Evolutionary conservation across 2,329 filamentous ascomycete genomes (phyloP), one percentile per base, ranked within the genome.

Genomic region (Apiospora kogelbergensis): DNA sequence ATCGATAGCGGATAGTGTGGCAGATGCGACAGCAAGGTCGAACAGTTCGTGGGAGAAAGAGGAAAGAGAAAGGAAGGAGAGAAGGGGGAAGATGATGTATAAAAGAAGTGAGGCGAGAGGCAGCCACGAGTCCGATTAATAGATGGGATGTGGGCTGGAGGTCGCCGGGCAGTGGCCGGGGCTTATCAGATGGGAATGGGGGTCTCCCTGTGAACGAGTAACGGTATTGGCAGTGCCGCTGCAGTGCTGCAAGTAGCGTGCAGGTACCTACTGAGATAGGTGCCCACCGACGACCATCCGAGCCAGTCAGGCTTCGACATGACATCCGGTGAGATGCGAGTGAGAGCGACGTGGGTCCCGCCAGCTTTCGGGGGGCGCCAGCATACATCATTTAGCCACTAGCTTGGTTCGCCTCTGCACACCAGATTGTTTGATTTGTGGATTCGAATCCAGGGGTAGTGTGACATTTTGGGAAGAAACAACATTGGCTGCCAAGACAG

Each of bases 1-100:
- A 90, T 90, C 87, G 87, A 89, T 77, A 72, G 74, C 69, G 71
- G 73, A 70, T 72, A 70, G 68, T 72, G 74, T 81, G 82, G 79
- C 75, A 76, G 69, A 69, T 73, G 74, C 72, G 75, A 78, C 75
- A 76, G 75, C 75, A 77, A 76, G 72, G 74, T 66, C 42, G 45
- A 53, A 41, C 63, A 44, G 22, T 65, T 65, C 37, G 22, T 65
- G 24, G 40, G 15, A 40, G 17, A 53, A 44, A 37, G 15, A 22
- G 33, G 42, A 66, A 41, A 33, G 65, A 40, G 37, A 22, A 63
- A 40, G 20, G 40, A 22, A n/a, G 33, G 17, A 66, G 33, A 24
- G 44, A 33, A 20, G 37, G 24, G 37, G 22, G 44, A 24, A 37
- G 44, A 24, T 33, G 44, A 22, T 30, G 17, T 20, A 17, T 26